Percentiles rank a stretch among this genome's conserved stretches.
Conservation (phyloP, 2,329 filamentous ascomycete species). For the Colletotrichum spaethianum region DNA sequence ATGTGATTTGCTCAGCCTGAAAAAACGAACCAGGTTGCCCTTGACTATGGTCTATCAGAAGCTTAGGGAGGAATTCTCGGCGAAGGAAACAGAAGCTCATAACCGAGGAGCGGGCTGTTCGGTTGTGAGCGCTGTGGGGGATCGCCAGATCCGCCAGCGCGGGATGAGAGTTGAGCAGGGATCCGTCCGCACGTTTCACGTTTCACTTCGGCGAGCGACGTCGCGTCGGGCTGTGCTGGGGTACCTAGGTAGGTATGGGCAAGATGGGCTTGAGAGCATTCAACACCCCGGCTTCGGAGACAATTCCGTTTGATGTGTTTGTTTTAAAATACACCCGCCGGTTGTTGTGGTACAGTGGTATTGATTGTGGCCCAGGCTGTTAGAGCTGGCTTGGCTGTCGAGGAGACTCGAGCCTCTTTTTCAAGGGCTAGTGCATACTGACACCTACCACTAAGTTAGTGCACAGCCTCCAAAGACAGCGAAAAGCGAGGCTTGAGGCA, state of each 20-base stretch:
- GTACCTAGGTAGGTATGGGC: too few species aligned
- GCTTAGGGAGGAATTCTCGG: not conserved
- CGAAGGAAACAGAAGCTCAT: not conserved
- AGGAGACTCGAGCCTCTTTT: slow-evolving; percentile 5
- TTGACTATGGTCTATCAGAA: not conserved
- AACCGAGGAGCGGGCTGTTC: slow-evolving; percentile 3
- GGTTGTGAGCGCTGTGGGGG: slow-evolving; percentile 7
- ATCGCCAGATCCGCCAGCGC: slow-evolving; percentile 29
- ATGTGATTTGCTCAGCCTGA: not conserved
- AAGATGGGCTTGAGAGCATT: slow-evolving; percentile 15
- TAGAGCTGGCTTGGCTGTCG: slow-evolving; percentile 19
- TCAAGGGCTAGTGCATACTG: not conserved
- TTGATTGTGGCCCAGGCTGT: slow-evolving; percentile 6
- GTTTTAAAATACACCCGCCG: slow-evolving; percentile 23
- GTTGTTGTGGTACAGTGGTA: not conserved
- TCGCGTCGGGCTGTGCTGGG: slow-evolving; percentile 29
- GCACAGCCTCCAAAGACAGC: not conserved
- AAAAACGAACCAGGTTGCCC: not conserved
- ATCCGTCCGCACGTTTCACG: slow-evolving; percentile 40
- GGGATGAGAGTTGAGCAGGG: slow-evolving; percentile 34
- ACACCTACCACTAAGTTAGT: not conserved
- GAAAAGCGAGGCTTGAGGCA: not conserved
- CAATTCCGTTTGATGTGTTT: slow-evolving; percentile 26
- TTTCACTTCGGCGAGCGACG: slow-evolving; percentile 39
- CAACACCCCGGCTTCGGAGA: slow-evolving; percentile 19